Conservation (phyloP, 805 yeast genomes). For the Kuraishia cidri region DNA sequence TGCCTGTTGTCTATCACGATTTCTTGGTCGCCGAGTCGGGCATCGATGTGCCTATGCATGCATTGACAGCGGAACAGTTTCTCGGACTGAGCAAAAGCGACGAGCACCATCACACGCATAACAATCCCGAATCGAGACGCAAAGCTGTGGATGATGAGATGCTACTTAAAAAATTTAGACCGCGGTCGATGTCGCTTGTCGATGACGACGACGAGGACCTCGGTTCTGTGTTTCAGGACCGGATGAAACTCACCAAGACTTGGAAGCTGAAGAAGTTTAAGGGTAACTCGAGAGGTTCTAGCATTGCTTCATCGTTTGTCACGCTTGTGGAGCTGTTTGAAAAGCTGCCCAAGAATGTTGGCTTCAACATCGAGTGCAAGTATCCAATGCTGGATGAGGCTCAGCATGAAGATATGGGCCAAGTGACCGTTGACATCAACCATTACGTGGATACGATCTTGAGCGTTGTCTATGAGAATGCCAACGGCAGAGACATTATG, state of each 20-base stretch:
- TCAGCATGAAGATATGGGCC: constrained; percentile 81
- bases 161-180: constrained; percentile 15
- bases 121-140: constrained; percentile 6
- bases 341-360: constrained; percentile 74
- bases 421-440: constrained; percentile 74
- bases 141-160: constrained; percentile 20
- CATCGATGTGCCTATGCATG: constrained; percentile 93
- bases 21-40: constrained; percentile 93
- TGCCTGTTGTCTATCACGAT: constrained; percentile 93
- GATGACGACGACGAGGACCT: constrained; percentile 24
- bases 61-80: constrained; percentile 83
- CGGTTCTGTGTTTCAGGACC: constrained; percentile 32
- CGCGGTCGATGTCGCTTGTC: constrained; percentile 27
- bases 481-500: constrained; percentile 74
- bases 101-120: constrained; percentile 5
- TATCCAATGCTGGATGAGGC: constrained; percentile 96
- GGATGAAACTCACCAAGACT: constrained; percentile 84
- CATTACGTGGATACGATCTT: constrained; percentile 84
- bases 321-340: constrained; percentile 78
- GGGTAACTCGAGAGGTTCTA: constrained; percentile 85
- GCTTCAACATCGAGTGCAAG: constrained; percentile 91
- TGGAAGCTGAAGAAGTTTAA: constrained; percentile 81
- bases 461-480: constrained; percentile 68
- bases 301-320: constrained; percentile 88
- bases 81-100: constrained; percentile 37